Percentiles rank a stretch among this genome's conserved stretches.
Conservation (phyloP, 2,329 filamentous ascomycete genomes). For the Xylariaceae sp. region DNA sequence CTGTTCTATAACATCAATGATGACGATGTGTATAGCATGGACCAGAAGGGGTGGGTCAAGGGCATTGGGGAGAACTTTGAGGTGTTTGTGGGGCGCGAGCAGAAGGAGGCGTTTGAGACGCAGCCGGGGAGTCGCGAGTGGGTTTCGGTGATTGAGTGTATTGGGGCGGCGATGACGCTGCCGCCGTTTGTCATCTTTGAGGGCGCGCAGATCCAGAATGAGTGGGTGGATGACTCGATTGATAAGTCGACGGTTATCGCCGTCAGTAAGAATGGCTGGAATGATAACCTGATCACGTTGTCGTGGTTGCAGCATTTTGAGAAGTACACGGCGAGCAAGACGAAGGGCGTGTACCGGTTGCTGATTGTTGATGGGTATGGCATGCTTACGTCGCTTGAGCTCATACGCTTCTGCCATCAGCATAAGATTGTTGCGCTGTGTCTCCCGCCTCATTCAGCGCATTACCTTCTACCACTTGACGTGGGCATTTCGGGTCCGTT, state of each 20-base stretch:
- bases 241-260: neutral
- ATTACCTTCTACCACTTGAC: neutral
- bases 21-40: neutral
- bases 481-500: neutral
- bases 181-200: neutral
- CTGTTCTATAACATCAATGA: slow-evolving; percentile 1
- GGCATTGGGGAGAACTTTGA: neutral
- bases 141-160: neutral
- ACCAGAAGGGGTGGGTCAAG: neutral
- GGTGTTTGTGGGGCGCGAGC: neutral
- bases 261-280: neutral
- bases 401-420: neutral
- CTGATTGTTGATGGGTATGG: neutral
- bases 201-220: neutral
- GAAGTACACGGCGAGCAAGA: neutral
- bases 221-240: neutral
- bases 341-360: neutral
- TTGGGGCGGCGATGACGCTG: neutral
- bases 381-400: neutral
- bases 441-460: neutral
- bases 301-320: slow-evolving; percentile 1
- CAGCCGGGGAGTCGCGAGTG: neutral
- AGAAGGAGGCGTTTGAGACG: neutral
- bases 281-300: neutral
- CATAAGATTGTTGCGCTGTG: neutral